Conservation (phyloP, 179 eudicot genomes). For the Silene noctiflora region DNA sequence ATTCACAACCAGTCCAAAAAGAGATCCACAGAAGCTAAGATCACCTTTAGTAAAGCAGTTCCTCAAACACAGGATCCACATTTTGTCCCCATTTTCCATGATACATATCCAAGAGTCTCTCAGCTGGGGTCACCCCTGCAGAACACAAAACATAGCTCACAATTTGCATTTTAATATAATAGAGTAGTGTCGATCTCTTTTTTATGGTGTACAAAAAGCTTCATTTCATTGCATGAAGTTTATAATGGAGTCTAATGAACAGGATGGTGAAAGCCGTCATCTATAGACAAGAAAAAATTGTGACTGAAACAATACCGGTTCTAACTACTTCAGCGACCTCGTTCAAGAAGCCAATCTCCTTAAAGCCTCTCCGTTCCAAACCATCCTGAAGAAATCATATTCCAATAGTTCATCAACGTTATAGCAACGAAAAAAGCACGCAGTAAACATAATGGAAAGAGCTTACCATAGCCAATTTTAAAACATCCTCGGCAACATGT, state of each 20-base stretch:
- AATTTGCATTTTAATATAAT: neutral
- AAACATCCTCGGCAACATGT: slow-evolving; percentile 84
- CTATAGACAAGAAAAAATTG: neutral
- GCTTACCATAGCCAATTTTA: slow-evolving; percentile 78
- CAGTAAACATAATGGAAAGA: neutral
- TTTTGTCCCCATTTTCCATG: slow-evolving; percentile 84
- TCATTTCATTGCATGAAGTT: neutral
- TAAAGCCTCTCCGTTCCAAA: slow-evolving; percentile 85
- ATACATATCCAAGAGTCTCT: slow-evolving; percentile 81
- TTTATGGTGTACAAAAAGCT: neutral
- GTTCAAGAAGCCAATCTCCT: slow-evolving; percentile 83
- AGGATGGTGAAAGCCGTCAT: neutral
- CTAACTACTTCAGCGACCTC: slow-evolving; percentile 88
- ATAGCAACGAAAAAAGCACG: neutral
- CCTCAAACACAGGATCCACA: slow-evolving; percentile 88
- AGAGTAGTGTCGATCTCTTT: neutral
- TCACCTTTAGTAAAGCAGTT: slow-evolving; percentile 65
- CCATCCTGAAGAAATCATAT: slow-evolving; percentile 64
- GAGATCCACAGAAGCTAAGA: slow-evolving; percentile 4
- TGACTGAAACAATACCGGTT: slow-evolving; percentile 51
- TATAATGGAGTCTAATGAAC: neutral
- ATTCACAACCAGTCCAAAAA: neutral
- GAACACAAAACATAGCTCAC: slow-evolving; percentile 16
- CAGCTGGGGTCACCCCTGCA: slow-evolving; percentile 94
- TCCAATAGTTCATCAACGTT: neutral